Base-by-base conservation (phyloP, 192 early-diverging fungal genomes). In the Gamsiella multidivaricata region DNA sequence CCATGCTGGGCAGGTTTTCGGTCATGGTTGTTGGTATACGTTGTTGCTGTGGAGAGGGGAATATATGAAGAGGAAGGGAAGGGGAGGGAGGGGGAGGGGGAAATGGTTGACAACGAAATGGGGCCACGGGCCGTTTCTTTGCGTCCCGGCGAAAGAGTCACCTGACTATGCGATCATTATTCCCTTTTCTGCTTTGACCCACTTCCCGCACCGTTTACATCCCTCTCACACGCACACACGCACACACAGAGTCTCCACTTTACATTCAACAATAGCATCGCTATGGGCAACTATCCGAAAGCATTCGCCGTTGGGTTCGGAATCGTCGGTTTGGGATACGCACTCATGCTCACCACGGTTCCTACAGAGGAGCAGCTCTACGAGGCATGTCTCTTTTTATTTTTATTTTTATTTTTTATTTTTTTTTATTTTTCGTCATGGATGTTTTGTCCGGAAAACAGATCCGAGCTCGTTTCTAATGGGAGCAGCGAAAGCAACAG, bases 291-390 rank as follows among this genome's bases (percentile, higher is more conserved):
- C 45, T 73, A 71, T 52, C 45, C 82, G 64, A 87, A 84, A 51
- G 79, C 76, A 42, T 54, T 87, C 53, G 70, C 70, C 20, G 78
- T 67, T 37, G 83, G 69, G 22, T 73, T 72, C 20, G 75, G 69
- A 20, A 87, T 87, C 46, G 72, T 87, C 49, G 81, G 75, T 34
- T 45, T 66, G 20, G 85, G 80, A 1, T 82, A 82, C 54, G 81
- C 67, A 18, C 61, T 87, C 22, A 84, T 87, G 85, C 54, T 80
- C 36, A 79, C 82, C 9, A 87, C 85, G 0, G 85, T 87, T 3
- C 85, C 85, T 20, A 78, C 80, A 65, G 85, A 87, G 57, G 70
- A 80, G 33, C 33, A 76, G 25, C 72, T 76, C 23, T 76, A 76
- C 52, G 34, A 76, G 72, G 72, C 71, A 74, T 54, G 63, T 49